Percentiles rank a stretch among this genome's conserved stretches.
Evolutionary conservation across 148 eudicot genomes (phyloP).

Genomic region (Chenopodium quinoa): DNA sequence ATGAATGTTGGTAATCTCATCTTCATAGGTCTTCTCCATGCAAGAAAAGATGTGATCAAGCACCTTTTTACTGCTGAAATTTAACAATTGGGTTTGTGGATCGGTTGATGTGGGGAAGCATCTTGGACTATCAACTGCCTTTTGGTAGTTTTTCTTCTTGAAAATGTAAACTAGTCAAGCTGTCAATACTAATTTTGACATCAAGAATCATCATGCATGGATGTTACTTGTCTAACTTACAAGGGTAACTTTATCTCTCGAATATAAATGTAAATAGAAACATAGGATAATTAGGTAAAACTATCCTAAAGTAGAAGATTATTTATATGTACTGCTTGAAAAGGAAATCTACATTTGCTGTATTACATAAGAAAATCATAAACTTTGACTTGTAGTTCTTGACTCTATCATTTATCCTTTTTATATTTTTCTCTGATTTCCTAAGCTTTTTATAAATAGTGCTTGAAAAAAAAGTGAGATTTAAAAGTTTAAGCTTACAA

Average conservation of each 20-base stretch:
- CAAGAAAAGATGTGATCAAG: conserved; percentile 16
- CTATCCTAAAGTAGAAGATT: not conserved
- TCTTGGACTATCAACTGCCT: not conserved
- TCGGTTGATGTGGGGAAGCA: not conserved
- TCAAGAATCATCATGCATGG: not conserved
- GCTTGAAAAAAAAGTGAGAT: too few species aligned
- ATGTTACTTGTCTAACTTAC: not conserved
- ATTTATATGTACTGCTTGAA: not conserved
- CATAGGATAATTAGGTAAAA: not conserved
- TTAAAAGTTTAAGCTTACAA: not conserved
- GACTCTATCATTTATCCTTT: not conserved
- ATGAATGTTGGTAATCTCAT: not conserved
- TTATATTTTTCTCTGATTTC: not conserved
- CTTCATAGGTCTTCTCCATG: not conserved
- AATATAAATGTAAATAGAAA: not conserved
- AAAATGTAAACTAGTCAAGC: not conserved
- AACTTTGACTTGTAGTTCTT: not conserved
- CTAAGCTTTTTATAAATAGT: not conserved
- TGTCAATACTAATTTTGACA: not conserved
- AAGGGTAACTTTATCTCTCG: not conserved
- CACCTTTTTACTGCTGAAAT: conserved; percentile 8
- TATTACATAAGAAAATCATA: not conserved
- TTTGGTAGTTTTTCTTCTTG: conserved; percentile 15
- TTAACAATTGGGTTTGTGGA: not conserved
- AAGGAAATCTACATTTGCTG: not conserved